Base-by-base conservation (phyloP, 371 early-diverging fungal species). In the Saksenaea vasiformis region DNA sequence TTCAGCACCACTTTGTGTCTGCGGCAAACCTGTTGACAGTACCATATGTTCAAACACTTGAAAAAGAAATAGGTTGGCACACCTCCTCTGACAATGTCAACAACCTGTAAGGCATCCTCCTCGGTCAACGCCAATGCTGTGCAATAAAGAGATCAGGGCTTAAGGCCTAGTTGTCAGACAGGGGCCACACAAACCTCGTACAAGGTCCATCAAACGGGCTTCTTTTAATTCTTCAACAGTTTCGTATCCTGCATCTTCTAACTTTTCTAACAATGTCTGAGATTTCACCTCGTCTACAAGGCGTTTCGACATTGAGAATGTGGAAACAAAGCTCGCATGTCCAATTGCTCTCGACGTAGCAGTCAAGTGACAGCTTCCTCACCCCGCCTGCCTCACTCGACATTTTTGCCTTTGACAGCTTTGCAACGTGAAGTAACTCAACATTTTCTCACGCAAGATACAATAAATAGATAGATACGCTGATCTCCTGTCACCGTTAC, bases 191-290 rank as follows among this genome's bases (percentile, higher is more conserved):
- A 54, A 61, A 72, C 76, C 72, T 69, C 47, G 44, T 47, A 63
- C 61, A 8, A 75, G 41, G 15, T 75, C 58, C 60, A 61, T 17
- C 10, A 72, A 27, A 28, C 57, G 64, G 4, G 41, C 54, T 19
- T 67, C 58, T 31, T 69, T 61, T 13, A 74, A 26, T 24, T 74
- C 65, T 34, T 69, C 62, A 3, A 72, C 14, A 13, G 54, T 70
- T 34, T 73, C 72, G 47, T 71, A 74, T 1, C 77, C 77, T 41
- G 53, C 58, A 9, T 65, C 53, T 24, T 66, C 60, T 22, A 77
- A 39, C 28, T 73, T 76, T 36, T 63, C 34, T 36, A 31, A 17
- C 56, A 76, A 59, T 14, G 53, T 54, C 26, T 55, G 57, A 15
- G 27, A 15, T 10, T 24, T 26, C 13, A 51, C 47, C 13, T 26